Conservation (phyloP, 1,284 basidiomycete genomes). For the Porodaedalea pini region DNA sequence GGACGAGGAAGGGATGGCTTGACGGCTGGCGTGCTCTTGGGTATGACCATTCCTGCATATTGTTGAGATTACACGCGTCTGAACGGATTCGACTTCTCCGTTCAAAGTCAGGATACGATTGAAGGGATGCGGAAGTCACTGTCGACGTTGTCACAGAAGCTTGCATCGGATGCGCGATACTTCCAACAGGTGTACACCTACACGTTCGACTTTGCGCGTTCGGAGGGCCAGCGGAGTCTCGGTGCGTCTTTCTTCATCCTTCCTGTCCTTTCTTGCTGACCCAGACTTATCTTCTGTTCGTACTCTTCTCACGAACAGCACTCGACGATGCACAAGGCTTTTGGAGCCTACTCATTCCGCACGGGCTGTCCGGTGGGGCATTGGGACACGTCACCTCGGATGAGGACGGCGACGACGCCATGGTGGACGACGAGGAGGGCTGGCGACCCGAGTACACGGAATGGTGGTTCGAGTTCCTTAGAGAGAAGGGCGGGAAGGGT, state of each 20-base stretch:
- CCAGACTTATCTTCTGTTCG: background rate
- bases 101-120: slow-evolving; percentile 66
- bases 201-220: slow-evolving; percentile 83
- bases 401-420: slow-evolving; percentile 39
- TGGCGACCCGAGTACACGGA: slow-evolving; percentile 69
- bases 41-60: slow-evolving; percentile 36
- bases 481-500: slow-evolving; percentile 69
- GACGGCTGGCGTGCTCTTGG: slow-evolving; percentile 76
- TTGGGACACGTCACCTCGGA: slow-evolving; percentile 45
- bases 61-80: background rate
- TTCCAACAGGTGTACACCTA: slow-evolving; percentile 87
- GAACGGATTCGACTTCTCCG: background rate
- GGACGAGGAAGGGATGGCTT: slow-evolving; percentile 73
- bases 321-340: slow-evolving; percentile 77
- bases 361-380: slow-evolving; percentile 72
- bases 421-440: slow-evolving; percentile 42
- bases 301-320: slow-evolving; percentile 35
- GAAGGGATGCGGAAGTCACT: slow-evolving; percentile 63
- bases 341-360: slow-evolving; percentile 82
- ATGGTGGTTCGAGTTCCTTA: slow-evolving; percentile 85
- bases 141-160: slow-evolving; percentile 54
- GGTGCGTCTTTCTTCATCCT: slow-evolving; percentile 38
- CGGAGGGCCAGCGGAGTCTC: slow-evolving; percentile 72
- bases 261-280: background rate
- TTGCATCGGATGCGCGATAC: slow-evolving; percentile 67